Evolutionary conservation across 257 asterid species (phyloP), one percentile per base, ranked within the genome.

Genomic region (Nicotiana knightiana): DNA sequence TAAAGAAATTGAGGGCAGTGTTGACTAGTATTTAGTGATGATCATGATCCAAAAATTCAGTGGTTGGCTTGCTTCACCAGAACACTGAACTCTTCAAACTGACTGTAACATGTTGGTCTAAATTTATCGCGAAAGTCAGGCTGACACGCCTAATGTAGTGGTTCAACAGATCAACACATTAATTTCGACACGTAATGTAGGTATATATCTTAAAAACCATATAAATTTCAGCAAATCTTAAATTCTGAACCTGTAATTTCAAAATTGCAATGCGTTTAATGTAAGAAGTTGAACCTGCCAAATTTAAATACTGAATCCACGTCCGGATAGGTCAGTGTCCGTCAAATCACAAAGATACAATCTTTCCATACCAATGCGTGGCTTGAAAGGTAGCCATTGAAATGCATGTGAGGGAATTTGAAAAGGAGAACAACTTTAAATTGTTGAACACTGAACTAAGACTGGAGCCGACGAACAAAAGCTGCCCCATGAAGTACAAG

Each of bases 401-500:
- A 62, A 62, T 62, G 37, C 67, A 62, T 62, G 67, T 62, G 67
- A 62, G 5, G 18, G 4, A 24, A 3, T 24, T 24, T 4, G 35
- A 62, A 81, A 81, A 81, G 43, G 32, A 30, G 28, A 32, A 2
- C 12, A 43, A 2, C 24, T 13, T 48, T 48, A 35, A 6, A 26
- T 79, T 48, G 12, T 12, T 81, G 67, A 75, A 17, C 58, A 30
- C 68, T 35, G n/a, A 55, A 82, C 66, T 59, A 26, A 67, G 71
- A 78, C 63, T 51, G 77, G 24, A 62, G 43, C 81, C 80, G 85
- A 64, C 21, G 85, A 59, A 59, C 58, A 32, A 18, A 57, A 57
- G 55, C 53, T 6, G 35, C 67, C 39, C 13, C 55, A 54, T 57
- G 12, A 28, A 81, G 30, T 28, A 28, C 30, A 28, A 28, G 30